Evolutionary conservation across 106 monocot species (phyloP).

Genomic region (Gastrodia elata): DNA sequence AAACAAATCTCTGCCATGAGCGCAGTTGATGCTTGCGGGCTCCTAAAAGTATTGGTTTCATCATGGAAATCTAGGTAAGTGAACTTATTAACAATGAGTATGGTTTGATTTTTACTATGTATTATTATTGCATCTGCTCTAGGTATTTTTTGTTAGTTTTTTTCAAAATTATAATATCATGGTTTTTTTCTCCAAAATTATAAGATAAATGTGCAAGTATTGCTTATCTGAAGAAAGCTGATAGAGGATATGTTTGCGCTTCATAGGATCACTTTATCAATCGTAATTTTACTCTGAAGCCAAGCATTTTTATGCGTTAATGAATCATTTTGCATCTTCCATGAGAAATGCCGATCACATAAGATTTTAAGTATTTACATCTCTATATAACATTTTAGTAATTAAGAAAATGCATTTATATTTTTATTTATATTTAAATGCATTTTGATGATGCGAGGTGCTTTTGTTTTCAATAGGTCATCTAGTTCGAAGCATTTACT

Average conservation of each 20-base stretch:
- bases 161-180: no score
- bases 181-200: neutral
- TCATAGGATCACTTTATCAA: no score
- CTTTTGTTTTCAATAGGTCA: slow-evolving; percentile 28
- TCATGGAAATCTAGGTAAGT: slow-evolving; percentile 58
- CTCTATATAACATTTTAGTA: no score
- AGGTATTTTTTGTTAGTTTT: neutral
- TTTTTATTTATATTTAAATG: neutral
- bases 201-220: neutral
- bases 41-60: slow-evolving; percentile 38
- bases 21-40: slow-evolving; percentile 37
- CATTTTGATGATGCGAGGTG: neutral
- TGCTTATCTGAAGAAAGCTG: neutral
- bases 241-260: neutral
- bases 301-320: neutral
- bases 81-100: neutral
- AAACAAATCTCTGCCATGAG: slow-evolving; percentile 40
- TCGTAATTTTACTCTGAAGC: neutral
- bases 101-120: neutral
- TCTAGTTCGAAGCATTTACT: slow-evolving; percentile 30
- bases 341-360: no score
- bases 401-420: neutral
- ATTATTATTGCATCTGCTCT: neutral
- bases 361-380: neutral
- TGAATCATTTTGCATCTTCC: neutral